phyloP scores from a whole-genome alignment of 106 monocot species.

The Posidonia australis region DNA sequence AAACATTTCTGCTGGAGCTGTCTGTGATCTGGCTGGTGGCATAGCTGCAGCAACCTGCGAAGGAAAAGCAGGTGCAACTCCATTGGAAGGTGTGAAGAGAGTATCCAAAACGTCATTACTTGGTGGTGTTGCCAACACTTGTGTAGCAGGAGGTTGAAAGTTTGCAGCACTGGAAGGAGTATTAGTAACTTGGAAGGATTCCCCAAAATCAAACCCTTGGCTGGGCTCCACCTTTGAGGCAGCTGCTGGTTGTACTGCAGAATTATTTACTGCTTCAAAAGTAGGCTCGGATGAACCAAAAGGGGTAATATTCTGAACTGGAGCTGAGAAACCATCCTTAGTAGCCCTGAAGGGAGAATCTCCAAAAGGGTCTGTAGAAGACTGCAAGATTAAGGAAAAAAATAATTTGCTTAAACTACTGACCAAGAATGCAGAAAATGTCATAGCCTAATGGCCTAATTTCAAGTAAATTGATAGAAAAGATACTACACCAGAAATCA shows the following conservation, averaged over 20 bases:
- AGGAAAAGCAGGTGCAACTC: constrained; percentile 3
- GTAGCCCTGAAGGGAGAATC: constrained; percentile 67
- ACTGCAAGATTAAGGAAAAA: constrained; percentile 19
- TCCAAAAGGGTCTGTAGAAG: constrained; percentile 70
- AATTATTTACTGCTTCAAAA: constrained; percentile 4
- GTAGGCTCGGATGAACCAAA: constrained; percentile 22
- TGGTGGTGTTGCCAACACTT: constrained; percentile 12
- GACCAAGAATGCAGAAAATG: not conserved
- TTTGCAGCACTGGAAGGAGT: constrained; percentile 16
- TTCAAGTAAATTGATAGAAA: too few species aligned
- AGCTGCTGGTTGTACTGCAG: constrained; percentile 8
- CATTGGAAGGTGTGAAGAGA: constrained; percentile 8
- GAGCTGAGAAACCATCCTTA: constrained; percentile 26
- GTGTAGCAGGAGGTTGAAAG: constrained; percentile 9
- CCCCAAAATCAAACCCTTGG: constrained; percentile 50
- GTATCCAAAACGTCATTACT: constrained; percentile 10
- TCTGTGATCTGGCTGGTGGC: constrained; percentile 20
- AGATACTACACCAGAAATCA: too few species aligned
- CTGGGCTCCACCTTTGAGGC: constrained; percentile 14
- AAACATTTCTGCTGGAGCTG: constrained; percentile 13
- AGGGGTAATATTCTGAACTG: constrained; percentile 16
- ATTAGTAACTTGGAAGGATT: constrained; percentile 38
- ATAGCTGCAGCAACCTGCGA: constrained; percentile 16
- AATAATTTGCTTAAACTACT: not conserved
- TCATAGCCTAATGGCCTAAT: not conserved